phyloP scores from a whole-genome alignment of 345 rosid genomes.

The Brassica napus region Da-Ae NC_063440.1:25503001-25503500 shows the following conservation, averaged over 20 bases:
- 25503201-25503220: not conserved
- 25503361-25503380: not conserved
- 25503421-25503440: not conserved
- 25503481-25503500: not conserved
- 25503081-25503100: not conserved
- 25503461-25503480: not conserved
- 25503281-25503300: not conserved
- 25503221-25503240: not conserved
- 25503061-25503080: not conserved
- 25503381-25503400: not conserved
- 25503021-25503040: too few relatives aligned
- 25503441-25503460: too few relatives aligned
- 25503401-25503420: not conserved
- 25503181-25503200: not conserved
- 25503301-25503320: not conserved
- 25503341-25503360: not conserved
- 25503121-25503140: not conserved
- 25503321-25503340: not conserved
- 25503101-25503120: not conserved
- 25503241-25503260: conserved; percentile 20
- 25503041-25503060: not conserved
- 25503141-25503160: not conserved
- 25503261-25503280: conserved; percentile 1
- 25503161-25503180: not conserved
- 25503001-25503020: not conserved